A percentile compares a stretch with the other conserved stretches of the same genome.
These are phyloP conservation scores for Monilinia polystroma DNA, from an alignment of 2,329 filamentous ascomycete species.

Conservation along the genomic window DNA sequence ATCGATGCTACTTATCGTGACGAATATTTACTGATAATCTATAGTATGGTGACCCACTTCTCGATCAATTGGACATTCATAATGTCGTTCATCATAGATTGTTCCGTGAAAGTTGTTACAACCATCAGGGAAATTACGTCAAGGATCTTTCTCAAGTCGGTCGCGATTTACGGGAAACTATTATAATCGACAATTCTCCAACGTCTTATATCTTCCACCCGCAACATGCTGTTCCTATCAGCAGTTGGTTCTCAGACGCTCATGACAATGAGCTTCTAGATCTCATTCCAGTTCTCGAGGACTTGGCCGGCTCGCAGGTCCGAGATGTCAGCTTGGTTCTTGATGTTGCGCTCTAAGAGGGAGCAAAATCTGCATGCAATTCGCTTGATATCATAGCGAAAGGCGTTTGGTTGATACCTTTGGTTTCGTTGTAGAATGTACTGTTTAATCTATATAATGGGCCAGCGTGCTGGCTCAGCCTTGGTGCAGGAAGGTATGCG, in stretches of 20 bases:
- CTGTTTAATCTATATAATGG: constrained; percentile 44
- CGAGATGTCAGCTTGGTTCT: constrained; percentile 96
- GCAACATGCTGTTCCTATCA: constrained; percentile 97
- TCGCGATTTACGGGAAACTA: constrained; percentile 92
- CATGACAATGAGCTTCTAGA: constrained; percentile 98
- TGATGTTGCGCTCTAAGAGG: constrained; percentile 73
- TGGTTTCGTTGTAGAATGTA: constrained; percentile 43
- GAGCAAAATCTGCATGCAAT: constrained; percentile 38
- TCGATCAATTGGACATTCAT: constrained; percentile 97
- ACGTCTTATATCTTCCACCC: constrained; percentile 99
- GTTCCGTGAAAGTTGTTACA: constrained; percentile 98
- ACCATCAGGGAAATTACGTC: constrained; percentile 98
- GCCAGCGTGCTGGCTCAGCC: constrained; percentile 36
- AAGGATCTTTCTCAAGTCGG: constrained; percentile 98
- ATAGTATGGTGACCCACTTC: constrained; percentile 90
- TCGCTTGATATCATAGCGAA: constrained; percentile 42
- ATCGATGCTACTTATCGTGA: constrained; percentile 9
- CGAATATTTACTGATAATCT: constrained; percentile 24
- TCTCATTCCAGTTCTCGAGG: constrained; percentile 95
- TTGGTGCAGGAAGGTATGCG: constrained; percentile 26
- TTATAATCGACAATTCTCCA: constrained; percentile 99
- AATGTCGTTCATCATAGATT: constrained; percentile 92
- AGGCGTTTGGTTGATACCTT: constrained; percentile 43
- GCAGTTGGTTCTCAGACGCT: constrained; percentile 99
- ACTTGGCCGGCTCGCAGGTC: constrained; percentile 84